These are phyloP conservation scores for Aureobasidium melanogenum DNA, from an alignment of 2,329 filamentous ascomycete genomes.

Conservation along the genomic window DNA sequence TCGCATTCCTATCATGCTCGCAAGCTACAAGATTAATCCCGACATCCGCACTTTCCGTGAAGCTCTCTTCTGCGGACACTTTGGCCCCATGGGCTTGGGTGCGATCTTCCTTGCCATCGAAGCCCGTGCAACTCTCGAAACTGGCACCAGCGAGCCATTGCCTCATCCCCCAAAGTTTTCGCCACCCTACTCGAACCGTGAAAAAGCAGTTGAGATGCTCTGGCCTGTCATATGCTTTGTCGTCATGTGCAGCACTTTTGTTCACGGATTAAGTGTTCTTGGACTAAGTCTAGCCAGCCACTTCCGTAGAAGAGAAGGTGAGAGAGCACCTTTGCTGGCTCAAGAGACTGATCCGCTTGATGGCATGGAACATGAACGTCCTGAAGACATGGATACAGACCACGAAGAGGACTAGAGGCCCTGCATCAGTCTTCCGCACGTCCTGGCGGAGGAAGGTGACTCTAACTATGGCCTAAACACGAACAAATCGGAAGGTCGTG, in stretches of 20 bases:
- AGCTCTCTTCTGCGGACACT: constrained; percentile 48
- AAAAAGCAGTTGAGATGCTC: constrained; percentile 36
- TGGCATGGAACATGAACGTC: constrained; percentile 40
- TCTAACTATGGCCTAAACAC: background rate
- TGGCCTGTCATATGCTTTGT: constrained; percentile 50
- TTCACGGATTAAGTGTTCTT: constrained; percentile 46
- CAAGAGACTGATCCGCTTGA: constrained; percentile 41
- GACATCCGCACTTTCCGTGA: constrained; percentile 43
- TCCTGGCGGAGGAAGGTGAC: background rate
- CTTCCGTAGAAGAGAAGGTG: constrained; percentile 36
- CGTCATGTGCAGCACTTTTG: constrained; percentile 44
- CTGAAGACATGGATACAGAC: background rate
- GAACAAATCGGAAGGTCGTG: background rate
- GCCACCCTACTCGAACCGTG: constrained; percentile 25
- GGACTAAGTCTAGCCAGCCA: constrained; percentile 42
- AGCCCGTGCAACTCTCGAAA: constrained; percentile 45
- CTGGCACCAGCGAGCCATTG: constrained; percentile 36
- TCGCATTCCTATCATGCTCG: constrained; percentile 43
- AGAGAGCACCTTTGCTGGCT: constrained; percentile 42
- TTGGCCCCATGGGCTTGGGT: constrained; percentile 50
- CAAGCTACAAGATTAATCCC: constrained; percentile 39
- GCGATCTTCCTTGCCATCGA: constrained; percentile 50
- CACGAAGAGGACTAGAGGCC: background rate
- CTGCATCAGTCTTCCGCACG: background rate
- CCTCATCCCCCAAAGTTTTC: constrained; percentile 33